A percentile compares a stretch with the other conserved stretches of the same genome.
Evolutionary conservation across 345 rosid species (phyloP).

Genomic region (Citrus cavaleriei): DNA sequence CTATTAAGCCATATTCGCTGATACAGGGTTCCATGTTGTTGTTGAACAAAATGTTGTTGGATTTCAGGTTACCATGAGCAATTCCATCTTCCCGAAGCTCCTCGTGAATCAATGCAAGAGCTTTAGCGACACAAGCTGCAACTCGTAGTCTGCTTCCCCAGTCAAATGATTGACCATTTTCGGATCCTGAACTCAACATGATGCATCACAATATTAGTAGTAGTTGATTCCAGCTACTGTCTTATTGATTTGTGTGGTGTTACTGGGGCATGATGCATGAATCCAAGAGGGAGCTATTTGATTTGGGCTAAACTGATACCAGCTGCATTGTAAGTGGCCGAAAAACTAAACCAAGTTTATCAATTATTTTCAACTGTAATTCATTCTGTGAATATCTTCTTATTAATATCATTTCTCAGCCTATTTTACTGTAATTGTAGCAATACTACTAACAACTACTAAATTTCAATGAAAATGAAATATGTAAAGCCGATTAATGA

Average conservation of each 20-base stretch:
- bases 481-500: not conserved
- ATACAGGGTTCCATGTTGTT: constrained; percentile 45
- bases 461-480: not conserved
- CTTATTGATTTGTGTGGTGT: not conserved
- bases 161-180: constrained; percentile 31
- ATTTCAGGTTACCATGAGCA: constrained; percentile 66
- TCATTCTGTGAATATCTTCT: not conserved
- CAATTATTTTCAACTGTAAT: not conserved
- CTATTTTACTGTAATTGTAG: not conserved
- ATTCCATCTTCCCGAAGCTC: constrained; percentile 37
- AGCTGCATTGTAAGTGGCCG: not conserved
- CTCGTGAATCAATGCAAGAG: constrained; percentile 43
- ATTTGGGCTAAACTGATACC: not conserved
- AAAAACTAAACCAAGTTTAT: not conserved
- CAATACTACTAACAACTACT: not conserved
- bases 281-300: not conserved
- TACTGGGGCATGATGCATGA: not conserved
- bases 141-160: constrained; percentile 51
- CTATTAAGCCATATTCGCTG: constrained; percentile 59
- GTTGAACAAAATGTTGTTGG: constrained; percentile 51
- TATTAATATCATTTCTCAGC: not conserved
- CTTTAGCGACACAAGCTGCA: constrained; percentile 38
- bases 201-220: not conserved
- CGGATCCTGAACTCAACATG: constrained; percentile 30
- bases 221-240: not conserved